These are phyloP conservation scores for Xylaria grammica DNA, from an alignment of 495 filamentous ascomycete genomes.

Conservation along the genomic window DNA sequence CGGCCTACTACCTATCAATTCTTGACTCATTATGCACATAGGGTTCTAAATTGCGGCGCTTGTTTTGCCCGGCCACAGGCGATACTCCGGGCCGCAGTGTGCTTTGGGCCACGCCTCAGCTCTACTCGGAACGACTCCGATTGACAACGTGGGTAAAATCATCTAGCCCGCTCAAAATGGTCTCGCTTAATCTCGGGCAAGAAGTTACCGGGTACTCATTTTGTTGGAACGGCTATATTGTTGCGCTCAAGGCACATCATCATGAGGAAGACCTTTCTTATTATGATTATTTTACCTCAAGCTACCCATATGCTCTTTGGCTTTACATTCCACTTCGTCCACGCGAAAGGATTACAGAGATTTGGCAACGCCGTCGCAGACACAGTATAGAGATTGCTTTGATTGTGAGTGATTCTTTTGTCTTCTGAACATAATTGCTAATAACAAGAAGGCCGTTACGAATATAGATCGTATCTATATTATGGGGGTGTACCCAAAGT, in stretches of 20 bases:
- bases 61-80: neutral
- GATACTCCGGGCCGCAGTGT: neutral
- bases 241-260: neutral
- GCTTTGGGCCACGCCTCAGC: slow-evolving; percentile 7
- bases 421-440: neutral
- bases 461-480: slow-evolving; percentile 1
- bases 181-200: neutral
- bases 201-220: slow-evolving; percentile 1
- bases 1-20: neutral
- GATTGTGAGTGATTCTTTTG: neutral
- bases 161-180: neutral
- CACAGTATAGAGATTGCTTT: neutral
- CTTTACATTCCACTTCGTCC: neutral
- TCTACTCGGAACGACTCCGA: neutral
- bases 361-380: slow-evolving; percentile 1
- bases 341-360: neutral
- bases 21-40: neutral
- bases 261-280: neutral
- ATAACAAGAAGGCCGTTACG: neutral
- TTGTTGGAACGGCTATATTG: neutral
- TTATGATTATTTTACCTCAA: neutral
- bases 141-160: neutral
- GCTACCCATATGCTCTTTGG: neutral
- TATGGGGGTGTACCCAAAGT: neutral
- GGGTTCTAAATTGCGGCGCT: slow-evolving; percentile 7